Evolutionary conservation across 768 basidiomycete genomes (phyloP).

Genomic region (Rhizopogon vinicolor): DNA sequence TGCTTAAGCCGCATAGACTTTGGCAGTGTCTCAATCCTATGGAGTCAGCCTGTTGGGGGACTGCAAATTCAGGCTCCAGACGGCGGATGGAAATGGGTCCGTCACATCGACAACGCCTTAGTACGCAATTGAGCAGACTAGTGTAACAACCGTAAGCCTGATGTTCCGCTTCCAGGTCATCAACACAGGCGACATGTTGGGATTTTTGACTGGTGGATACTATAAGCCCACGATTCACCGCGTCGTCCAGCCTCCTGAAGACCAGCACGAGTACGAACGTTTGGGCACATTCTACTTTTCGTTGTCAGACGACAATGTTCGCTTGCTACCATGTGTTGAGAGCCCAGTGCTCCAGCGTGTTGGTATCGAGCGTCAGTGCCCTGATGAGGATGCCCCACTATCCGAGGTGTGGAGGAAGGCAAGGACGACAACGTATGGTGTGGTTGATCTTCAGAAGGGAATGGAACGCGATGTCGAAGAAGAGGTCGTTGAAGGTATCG

Average conservation of each 20-base stretch:
- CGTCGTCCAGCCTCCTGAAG: conserved; percentile 43
- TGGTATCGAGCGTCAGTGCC: conserved; percentile 29
- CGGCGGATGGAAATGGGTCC: conserved; percentile 40
- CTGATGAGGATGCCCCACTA: conserved; percentile 34
- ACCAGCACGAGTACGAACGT: conserved; percentile 38
- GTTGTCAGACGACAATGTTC: conserved; percentile 40
- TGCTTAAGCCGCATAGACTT: conserved; percentile 27
- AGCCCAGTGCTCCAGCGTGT: conserved; percentile 39
- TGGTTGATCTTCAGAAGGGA: conserved; percentile 23
- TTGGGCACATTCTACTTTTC: conserved; percentile 45
- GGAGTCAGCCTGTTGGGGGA: conserved; percentile 44
- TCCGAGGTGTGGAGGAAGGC: conserved; percentile 38
- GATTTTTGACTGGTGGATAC: conserved; percentile 43
- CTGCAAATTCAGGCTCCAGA: conserved; percentile 40
- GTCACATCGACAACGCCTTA: conserved; percentile 42
- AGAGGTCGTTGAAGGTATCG: conserved; percentile 39
- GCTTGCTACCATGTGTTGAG: conserved; percentile 32
- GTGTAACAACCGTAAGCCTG: not conserved
- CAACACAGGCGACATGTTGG: conserved; percentile 44
- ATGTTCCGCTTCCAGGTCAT: conserved; percentile 24
- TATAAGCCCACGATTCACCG: conserved; percentile 46
- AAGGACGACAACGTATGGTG: conserved; percentile 38
- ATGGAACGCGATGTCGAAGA: conserved; percentile 37
- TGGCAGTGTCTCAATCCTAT: conserved; percentile 40
- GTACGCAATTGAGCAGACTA: conserved; percentile 14